Evolutionary conservation across 768 basidiomycete genomes (phyloP), one percentile per base, ranked within the genome.

Genomic region (Mycena pura): DNA sequence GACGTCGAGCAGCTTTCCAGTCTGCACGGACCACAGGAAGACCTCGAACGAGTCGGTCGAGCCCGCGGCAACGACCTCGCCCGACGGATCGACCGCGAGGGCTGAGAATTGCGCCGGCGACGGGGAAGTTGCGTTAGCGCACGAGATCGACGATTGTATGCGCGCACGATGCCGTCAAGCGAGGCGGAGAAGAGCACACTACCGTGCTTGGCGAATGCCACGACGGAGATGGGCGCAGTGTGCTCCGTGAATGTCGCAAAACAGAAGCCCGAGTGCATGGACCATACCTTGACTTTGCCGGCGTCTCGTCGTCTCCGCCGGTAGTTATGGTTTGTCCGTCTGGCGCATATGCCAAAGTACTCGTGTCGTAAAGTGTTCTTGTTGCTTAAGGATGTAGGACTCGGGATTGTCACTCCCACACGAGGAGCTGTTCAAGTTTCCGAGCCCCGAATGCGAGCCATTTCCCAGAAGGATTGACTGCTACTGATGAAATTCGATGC

Each of bases 361-460:
- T 99, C 92, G 99, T 96, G 75, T 97, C 96, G 76, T 91, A 97
- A 89, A 97, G 72, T 99, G 97, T 0, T 96, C 97, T 74, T 99
- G 97, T 73, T 99, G 96, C 74, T 99, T 99, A 63, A 99, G 85
- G 45, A 99, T 87, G 71, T 99, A 99, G 15, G 91, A 93, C 73
- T 99, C 96, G 39, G 39, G 91, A 93, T 76, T 98, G 96, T 96
- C 97, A 99, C 77, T 99, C 97, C 97, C 97, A 99, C 1, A 99
- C 97, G 19, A 99, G 88, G 22, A 99, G 88, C 71, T 99, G 97
- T 3, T 96, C 97, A 17, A 99, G 85, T 72, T 94, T 96, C 57
- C 84, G 84, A 0, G 96, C 95, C 15, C 97, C 97, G 68, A 99
- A 99, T 0, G 96, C 97, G 15, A 99, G 86, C 97, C 97, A 99